Conservation (phyloP, 768 basidiomycete genomes). For the Cytidiella melzeri region DNA sequence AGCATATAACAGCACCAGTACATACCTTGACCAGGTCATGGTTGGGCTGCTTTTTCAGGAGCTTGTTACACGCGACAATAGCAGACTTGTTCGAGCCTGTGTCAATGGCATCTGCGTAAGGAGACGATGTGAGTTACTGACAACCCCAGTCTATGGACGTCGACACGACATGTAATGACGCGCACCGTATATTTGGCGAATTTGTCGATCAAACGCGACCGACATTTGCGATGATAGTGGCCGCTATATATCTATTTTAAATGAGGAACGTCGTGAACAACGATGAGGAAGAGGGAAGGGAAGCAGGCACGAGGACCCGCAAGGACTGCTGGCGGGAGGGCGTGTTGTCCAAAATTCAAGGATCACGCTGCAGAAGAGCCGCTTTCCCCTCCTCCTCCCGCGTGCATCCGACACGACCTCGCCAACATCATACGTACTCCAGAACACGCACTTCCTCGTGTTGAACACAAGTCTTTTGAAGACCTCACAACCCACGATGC, state of each 20-base stretch:
- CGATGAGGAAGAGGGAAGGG: background rate
- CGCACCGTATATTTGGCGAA: conserved; percentile 80
- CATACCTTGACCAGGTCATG: conserved; percentile 65
- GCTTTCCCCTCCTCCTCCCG: conserved; percentile 1
- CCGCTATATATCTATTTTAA: background rate
- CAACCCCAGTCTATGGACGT: background rate
- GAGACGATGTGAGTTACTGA: no score
- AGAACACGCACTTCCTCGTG: background rate
- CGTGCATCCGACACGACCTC: conserved; percentile 7
- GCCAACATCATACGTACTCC: background rate
- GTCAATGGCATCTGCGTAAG: conserved; percentile 68
- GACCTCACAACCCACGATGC: no score
- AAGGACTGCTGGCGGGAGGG: background rate
- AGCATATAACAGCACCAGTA: background rate
- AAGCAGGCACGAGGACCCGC: background rate
- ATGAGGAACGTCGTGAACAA: background rate
- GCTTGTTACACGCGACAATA: conserved; percentile 77
- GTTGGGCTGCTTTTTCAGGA: conserved; percentile 80
- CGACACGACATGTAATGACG: background rate
- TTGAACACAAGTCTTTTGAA: background rate
- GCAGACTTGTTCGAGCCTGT: conserved; percentile 84
- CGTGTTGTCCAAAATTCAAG: background rate
- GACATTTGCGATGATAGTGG: conserved; percentile 34
- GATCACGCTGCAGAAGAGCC: background rate
- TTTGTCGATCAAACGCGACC: conserved; percentile 70